These are phyloP conservation scores for Schizosaccharomyces lindneri DNA, from an alignment of 805 yeast genomes.

Conservation along the genomic window DNA sequence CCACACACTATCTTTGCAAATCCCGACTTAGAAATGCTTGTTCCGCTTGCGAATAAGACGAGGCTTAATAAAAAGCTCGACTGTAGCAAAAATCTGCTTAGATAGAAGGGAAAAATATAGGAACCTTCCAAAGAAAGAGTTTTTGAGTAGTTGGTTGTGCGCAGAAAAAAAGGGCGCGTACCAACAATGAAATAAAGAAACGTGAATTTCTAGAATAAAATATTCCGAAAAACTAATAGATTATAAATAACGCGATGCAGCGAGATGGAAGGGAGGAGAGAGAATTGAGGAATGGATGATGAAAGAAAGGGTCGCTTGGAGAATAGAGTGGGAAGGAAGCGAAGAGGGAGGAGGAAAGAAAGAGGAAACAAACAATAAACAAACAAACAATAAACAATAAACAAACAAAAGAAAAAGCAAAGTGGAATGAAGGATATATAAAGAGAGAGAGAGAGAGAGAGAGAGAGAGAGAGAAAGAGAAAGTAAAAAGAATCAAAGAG, in stretches of 20 bases:
- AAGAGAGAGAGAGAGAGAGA: neutral
- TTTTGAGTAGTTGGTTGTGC: neutral
- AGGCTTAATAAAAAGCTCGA: constrained; percentile 1
- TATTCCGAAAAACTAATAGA: neutral
- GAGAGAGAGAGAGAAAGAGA: neutral
- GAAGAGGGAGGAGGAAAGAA: neutral
- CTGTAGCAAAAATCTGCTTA: neutral
- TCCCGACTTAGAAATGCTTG: neutral
- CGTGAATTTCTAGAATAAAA: neutral
- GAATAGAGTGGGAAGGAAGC: neutral
- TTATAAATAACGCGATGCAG: neutral
- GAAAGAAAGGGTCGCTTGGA: too few relatives aligned
- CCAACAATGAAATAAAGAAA: too few relatives aligned
- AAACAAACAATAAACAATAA: neutral
- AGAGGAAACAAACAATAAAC: neutral
- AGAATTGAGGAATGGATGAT: too few relatives aligned
- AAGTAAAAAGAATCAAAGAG: too few relatives aligned
- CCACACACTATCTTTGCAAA: neutral
- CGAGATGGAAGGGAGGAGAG: too few relatives aligned
- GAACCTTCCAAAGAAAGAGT: neutral
- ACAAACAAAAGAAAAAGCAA: neutral
- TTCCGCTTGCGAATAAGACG: neutral
- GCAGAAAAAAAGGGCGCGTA: neutral
- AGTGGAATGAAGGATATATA: too few relatives aligned
- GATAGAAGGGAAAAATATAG: neutral